Evolutionary conservation across 208 protist species (phyloP), one percentile per base, ranked within the genome.

Genomic region (Endotrypanum monterogeii): DNA sequence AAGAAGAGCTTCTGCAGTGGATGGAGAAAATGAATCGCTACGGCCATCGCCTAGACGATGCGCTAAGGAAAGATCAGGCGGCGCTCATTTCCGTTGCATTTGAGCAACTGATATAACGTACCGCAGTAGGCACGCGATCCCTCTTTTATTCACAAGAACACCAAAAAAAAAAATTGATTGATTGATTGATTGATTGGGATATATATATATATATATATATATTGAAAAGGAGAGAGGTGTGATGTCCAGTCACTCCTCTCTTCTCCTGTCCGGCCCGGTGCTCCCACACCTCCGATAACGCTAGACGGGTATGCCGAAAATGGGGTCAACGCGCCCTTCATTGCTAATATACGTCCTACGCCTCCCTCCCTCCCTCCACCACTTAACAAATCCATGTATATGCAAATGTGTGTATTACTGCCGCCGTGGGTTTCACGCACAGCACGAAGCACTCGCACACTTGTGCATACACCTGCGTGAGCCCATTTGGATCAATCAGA

Each of bases 11-110:
- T 11, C 60, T 85, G 67, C 48, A 54, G 25, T 95, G 91, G 91
- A 83, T 87, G 62, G 76, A 91, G 25, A 78, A 70, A 39, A 93
- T 95, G 91, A 89, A 89, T 46, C 67, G 23, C n/a, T 76, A 88
- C 62, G 91, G 91, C 0, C 73, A 87, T 28, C 65, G 51, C 0
- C 75, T 95, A 4, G 67, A 80, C 1, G 75, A 72, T 37, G 14
- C 23, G 18, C 67, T 80, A 62, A 76, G 91, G 14, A 74, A 82
- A 60, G 71, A 83, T 35, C 91, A 95, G 60, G 91, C 91, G 18
- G 86, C 76, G 44, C 11, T 80, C 20, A 80, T 95, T 28, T 81
- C 91, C 18, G 72, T 84, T 7, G 77, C 77, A 1, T 35, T 92
- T 60, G 87, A 88, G 58, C 28, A 55, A 11, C 56, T 80, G 20